Conservation (phyloP, 805 yeast species). For the Hanseniaspora mollemarum region DNA sequence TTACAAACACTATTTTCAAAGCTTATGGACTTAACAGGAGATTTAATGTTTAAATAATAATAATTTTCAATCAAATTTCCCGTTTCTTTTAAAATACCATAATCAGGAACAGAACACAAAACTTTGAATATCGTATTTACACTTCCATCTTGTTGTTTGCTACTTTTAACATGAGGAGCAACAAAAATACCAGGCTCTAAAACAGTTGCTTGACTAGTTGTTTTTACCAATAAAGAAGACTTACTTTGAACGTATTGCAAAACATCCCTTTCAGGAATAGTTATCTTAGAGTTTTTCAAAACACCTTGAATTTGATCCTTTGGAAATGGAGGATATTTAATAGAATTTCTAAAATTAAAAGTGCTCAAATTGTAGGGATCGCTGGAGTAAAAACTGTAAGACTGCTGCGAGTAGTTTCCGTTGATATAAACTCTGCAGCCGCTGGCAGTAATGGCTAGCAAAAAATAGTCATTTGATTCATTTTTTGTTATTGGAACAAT, state of each 20-base stretch:
- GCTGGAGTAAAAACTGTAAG: slow-evolving; percentile 9
- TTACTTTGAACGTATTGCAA: slow-evolving; percentile 37
- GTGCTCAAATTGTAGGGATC: neutral
- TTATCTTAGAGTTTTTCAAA: slow-evolving; percentile 19
- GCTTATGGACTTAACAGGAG: slow-evolving; percentile 58
- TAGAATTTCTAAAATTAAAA: slow-evolving; percentile 31
- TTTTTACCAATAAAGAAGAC: slow-evolving; percentile 42
- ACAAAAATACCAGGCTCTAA: slow-evolving; percentile 81
- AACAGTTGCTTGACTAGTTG: slow-evolving; percentile 47
- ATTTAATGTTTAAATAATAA: slow-evolving; percentile 52
- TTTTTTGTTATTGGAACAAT: slow-evolving; percentile 40
- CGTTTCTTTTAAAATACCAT: slow-evolving; percentile 67
- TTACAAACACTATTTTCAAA: slow-evolving; percentile 2
- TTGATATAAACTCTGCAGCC: slow-evolving; percentile 66
- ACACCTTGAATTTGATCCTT: slow-evolving; percentile 22
- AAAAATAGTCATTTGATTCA: slow-evolving; percentile 58
- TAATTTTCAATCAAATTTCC: slow-evolving; percentile 70
- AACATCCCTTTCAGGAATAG: slow-evolving; percentile 1
- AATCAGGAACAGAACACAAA: slow-evolving; percentile 72
- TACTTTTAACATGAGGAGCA: slow-evolving; percentile 40
- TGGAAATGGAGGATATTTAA: slow-evolving; percentile 56
- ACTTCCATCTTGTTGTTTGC: slow-evolving; percentile 2
- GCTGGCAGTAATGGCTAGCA: slow-evolving; percentile 67
- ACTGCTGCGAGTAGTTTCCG: slow-evolving; percentile 31
- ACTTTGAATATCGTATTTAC: slow-evolving; percentile 32